Evolutionary conservation across 352 stramenopile species (phyloP).

Genomic region (Globisporangium cystogenes): DNA sequence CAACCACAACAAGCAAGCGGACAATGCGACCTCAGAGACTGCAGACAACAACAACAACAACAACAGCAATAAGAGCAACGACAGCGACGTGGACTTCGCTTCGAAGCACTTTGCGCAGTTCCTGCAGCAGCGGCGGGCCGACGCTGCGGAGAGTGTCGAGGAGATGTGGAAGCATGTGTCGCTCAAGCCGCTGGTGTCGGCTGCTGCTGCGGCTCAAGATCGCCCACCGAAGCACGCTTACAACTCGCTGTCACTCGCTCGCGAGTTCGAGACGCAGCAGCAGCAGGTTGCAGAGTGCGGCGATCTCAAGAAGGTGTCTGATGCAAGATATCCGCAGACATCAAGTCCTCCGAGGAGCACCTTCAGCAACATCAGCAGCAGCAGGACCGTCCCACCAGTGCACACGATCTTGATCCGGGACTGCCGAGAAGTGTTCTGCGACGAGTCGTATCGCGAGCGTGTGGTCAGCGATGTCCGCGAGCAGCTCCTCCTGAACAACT

Average conservation of each 20-base stretch:
- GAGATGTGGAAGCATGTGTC: conserved; percentile 54
- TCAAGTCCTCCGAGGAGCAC: background rate
- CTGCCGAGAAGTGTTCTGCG: conserved; percentile 40
- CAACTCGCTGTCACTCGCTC: conserved; percentile 33
- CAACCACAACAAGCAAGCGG: conserved; percentile 6
- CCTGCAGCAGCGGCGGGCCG: conserved; percentile 8
- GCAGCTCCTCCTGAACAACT: conserved; percentile 11
- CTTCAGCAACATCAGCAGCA: background rate
- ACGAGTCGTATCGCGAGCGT: conserved; percentile 37
- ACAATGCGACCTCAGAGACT: background rate
- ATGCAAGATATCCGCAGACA: background rate
- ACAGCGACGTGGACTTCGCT: background rate
- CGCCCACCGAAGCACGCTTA: conserved; percentile 13
- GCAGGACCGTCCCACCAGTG: background rate
- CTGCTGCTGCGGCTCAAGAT: background rate
- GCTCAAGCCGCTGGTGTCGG: conserved; percentile 21
- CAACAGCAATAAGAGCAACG: background rate
- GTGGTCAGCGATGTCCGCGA: conserved; percentile 27
- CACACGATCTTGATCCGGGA: conserved; percentile 29
- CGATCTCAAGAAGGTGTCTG: background rate
- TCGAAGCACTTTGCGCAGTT: conserved; percentile 10
- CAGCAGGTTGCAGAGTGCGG: background rate
- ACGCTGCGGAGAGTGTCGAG: conserved; percentile 27
- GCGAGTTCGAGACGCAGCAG: conserved; percentile 7
- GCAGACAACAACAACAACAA: background rate